Base-by-base conservation (phyloP, 2,329 filamentous ascomycete species). In the Fusarium oligoseptatum region DNA sequence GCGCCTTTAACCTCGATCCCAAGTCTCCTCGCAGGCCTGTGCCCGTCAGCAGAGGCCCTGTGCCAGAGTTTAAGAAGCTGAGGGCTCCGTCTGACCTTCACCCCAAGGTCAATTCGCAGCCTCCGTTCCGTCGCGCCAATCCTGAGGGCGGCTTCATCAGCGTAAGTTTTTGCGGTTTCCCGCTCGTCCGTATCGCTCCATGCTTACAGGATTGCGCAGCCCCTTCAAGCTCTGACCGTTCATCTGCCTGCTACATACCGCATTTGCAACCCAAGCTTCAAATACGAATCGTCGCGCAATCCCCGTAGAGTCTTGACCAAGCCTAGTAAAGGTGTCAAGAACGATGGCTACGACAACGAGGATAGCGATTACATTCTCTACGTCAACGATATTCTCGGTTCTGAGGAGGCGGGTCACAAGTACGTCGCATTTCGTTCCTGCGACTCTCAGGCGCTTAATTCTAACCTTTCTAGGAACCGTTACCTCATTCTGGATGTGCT, bases 331-430 rank as follows among this genome's bases (percentile, higher is more conserved):
- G 97, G 97, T 15, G 91, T 94, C 72, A 99, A 99, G 88, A 99
- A 99, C 80, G 97, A 99, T 85, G 97, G 97, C 5, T 99, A 97
- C 80, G 97, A 99, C 81, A 99, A 99, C 77, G 97, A 99, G 82
- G 97, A 99, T 78, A 98, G 97, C 83, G 97, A 99, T 81, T 99
- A 99, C 82, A 99, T 99, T 80, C 90, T 99, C 77, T 99, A 98
- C 79, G 97, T 99, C 79, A 99, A 99, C 83, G 97, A 99, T 82
- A 99, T 99, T 74, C 87, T 99, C 64, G 97, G 97, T 11, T 98
- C 96, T 15, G 97, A 99, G 84, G 97, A 99, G 83, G 96, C 96
- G 72, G 97, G 97, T 45, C 97, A 99, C 87, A 99, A 98, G 94
- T 95, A 87, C 77, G 92, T 61, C 29, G 17, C 48, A 29, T 39